A percentile compares a stretch with the other conserved stretches of the same genome.
Evolutionary conservation across 2,329 filamentous ascomycete genomes (phyloP).

Genomic region (Didymella pinodella): DNA sequence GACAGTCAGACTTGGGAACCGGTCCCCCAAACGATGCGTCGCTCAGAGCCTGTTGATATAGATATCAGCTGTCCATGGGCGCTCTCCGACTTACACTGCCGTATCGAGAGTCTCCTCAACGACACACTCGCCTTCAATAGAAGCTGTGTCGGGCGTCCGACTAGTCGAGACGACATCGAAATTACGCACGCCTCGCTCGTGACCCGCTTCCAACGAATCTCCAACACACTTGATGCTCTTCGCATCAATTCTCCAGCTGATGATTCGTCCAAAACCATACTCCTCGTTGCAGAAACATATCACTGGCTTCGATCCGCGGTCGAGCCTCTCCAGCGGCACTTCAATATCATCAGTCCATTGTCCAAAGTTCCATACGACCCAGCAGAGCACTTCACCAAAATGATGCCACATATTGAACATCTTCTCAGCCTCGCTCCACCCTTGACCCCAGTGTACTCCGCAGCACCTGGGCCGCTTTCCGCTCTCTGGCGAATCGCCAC

Average conservation of each 20-base stretch:
- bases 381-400: constrained; percentile 21
- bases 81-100: constrained; percentile 24
- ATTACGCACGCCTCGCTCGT: constrained; percentile 16
- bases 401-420: constrained; percentile 30
- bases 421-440: constrained; percentile 14
- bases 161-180: constrained; percentile 26
- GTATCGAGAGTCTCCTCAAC: constrained; percentile 36
- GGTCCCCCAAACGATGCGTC: constrained; percentile 21
- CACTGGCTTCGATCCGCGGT: constrained; percentile 27
- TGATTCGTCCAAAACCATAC: constrained; percentile 19
- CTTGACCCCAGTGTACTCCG: constrained; percentile 38
- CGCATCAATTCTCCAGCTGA: constrained; percentile 9
- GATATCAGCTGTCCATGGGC: constrained; percentile 10
- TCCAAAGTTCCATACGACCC: constrained; percentile 30
- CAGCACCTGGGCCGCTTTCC: constrained; percentile 33
- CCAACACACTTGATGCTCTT: constrained; percentile 20
- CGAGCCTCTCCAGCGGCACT: constrained; percentile 21
- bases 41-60: constrained; percentile 7
- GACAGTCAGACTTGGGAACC: constrained; percentile 35
- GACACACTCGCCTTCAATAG: constrained; percentile 40
- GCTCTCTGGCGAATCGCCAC: constrained; percentile 40
- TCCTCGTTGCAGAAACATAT: constrained; percentile 26
- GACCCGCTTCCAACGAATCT: constrained; percentile 18
- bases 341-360: constrained; percentile 22
- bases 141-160: constrained; percentile 20